Conservation (phyloP, 2,329 filamentous ascomycete genomes). For the Fusarium napiforme region DNA sequence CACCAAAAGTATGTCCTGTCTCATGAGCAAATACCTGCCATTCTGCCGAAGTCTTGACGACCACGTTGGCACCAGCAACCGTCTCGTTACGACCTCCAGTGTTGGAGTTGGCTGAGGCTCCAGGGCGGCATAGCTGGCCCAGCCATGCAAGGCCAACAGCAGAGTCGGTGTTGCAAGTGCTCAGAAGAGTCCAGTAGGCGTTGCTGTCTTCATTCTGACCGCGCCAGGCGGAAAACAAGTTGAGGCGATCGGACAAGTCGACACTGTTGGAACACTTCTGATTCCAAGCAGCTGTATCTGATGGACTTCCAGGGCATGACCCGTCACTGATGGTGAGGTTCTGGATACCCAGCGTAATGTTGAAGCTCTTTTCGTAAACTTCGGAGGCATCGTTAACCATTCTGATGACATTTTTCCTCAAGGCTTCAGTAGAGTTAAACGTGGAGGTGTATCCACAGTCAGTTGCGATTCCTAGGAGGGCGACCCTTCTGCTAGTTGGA, state of each 20-base stretch:
- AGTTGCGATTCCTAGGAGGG: conserved; percentile 89
- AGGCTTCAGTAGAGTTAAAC: conserved; percentile 72
- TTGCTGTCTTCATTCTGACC: conserved; percentile 81
- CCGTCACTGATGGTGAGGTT: conserved; percentile 83
- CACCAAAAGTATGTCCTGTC: conserved; percentile 92
- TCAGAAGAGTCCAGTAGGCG: conserved; percentile 93
- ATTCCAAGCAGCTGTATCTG: conserved; percentile 83
- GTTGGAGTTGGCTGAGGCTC: conserved; percentile 63
- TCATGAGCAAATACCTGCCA: conserved; percentile 98
- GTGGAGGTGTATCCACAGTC: conserved; percentile 87
- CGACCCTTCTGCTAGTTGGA: conserved; percentile 89
- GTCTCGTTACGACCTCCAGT: conserved; percentile 70
- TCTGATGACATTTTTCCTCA: conserved; percentile 79
- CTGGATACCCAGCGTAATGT: conserved; percentile 89
- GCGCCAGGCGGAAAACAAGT: conserved; percentile 89
- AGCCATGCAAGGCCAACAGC: conserved; percentile 95
- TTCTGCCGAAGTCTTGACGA: conserved; percentile 83
- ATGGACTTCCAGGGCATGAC: conserved; percentile 77
- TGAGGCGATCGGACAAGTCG: conserved; percentile 81
- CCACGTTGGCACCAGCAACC: conserved; percentile 88
- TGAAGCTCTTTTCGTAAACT: conserved; percentile 91
- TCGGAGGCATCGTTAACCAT: conserved; percentile 88
- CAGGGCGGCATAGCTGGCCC: conserved; percentile 80
- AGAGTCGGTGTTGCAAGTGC: conserved; percentile 80
- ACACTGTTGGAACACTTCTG: conserved; percentile 72